phyloP scores from a whole-genome alignment of 352 stramenopile species.

The Phytopythium helicoides region DNA sequence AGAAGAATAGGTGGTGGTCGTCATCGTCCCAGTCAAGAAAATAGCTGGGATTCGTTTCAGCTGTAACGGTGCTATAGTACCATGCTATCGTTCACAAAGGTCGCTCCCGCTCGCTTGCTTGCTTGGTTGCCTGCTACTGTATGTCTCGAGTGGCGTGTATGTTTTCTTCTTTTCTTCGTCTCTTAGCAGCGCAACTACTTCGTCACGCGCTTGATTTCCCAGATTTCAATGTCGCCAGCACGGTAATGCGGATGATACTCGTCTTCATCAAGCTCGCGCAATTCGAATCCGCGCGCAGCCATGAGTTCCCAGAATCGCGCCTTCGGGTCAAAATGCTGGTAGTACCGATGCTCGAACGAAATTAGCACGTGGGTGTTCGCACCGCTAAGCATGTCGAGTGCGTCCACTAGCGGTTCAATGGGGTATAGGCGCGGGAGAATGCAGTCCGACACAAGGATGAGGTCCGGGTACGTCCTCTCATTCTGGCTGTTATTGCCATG shows the following conservation, averaged over 20 bases:
- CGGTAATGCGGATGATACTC: constrained; percentile 76
- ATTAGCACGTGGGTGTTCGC: constrained; percentile 65
- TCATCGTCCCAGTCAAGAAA: no score
- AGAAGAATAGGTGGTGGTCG: background rate
- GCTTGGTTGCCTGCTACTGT: background rate
- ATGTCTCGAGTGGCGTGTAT: background rate
- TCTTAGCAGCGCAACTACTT: background rate
- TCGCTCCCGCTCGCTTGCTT: no score
- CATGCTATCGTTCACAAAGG: constrained; percentile 7
- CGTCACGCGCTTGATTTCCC: constrained; percentile 40
- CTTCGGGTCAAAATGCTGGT: constrained; percentile 80
- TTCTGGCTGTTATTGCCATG: background rate
- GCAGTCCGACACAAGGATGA: constrained; percentile 94
- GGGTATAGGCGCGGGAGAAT: constrained; percentile 96
- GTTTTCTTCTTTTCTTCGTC: background rate
- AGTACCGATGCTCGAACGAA: constrained; percentile 88
- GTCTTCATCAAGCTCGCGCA: constrained; percentile 43
- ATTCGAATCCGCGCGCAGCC: constrained; percentile 31
- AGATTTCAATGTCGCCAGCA: constrained; percentile 90
- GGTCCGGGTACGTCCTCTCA: constrained; percentile 33
- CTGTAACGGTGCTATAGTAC: constrained; percentile 5
- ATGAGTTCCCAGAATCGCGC: constrained; percentile 77
- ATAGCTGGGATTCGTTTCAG: no score
- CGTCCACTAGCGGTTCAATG: constrained; percentile 92
- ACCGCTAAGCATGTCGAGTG: constrained; percentile 68